Conservation (phyloP, 2,329 filamentous ascomycete genomes). For the Paracoccidioides lutzii region DNA sequence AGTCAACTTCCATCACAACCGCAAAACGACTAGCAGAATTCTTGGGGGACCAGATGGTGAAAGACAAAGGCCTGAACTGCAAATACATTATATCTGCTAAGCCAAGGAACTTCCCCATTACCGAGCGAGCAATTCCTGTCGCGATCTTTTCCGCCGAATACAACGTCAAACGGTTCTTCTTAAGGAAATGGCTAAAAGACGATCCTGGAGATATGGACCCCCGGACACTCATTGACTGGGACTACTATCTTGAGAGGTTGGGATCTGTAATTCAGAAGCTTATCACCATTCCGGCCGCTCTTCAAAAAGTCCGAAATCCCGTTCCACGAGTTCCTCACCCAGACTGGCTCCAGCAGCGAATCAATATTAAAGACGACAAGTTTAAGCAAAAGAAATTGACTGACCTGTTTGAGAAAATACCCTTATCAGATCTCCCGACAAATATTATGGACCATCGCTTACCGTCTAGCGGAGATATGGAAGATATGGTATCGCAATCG, state of each 20-base stretch:
- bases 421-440: slow-evolving; percentile 55
- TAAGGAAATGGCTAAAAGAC: slow-evolving; percentile 92
- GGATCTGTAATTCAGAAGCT: slow-evolving; percentile 97
- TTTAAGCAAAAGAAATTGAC: slow-evolving; percentile 99
- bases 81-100: slow-evolving; percentile 95
- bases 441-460: slow-evolving; percentile 49
- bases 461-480: slow-evolving; percentile 52
- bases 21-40: slow-evolving; percentile 92
- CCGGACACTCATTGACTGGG: slow-evolving; percentile 82
- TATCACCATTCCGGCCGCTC: slow-evolving; percentile 91
- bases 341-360: slow-evolving; percentile 88
- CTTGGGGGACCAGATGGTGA: slow-evolving; percentile 94
- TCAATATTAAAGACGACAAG: slow-evolving; percentile 90
- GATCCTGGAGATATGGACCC: slow-evolving; percentile 86
- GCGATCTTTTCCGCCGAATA: slow-evolving; percentile 95
- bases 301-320: slow-evolving; percentile 90
- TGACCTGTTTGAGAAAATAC: slow-evolving; percentile 60
- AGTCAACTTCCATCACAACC: slow-evolving; percentile 98
- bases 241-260: slow-evolving; percentile 90
- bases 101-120: slow-evolving; percentile 81
- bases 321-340: slow-evolving; percentile 88
- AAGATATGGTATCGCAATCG: slow-evolving; percentile 56
- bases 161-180: slow-evolving; percentile 70
- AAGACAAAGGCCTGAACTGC: slow-evolving; percentile 97
- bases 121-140: slow-evolving; percentile 84